Evolutionary conservation across 2,329 filamentous ascomycete species (phyloP), one percentile per base, ranked within the genome.

Genomic region (Colletotrichum noveboracense): DNA sequence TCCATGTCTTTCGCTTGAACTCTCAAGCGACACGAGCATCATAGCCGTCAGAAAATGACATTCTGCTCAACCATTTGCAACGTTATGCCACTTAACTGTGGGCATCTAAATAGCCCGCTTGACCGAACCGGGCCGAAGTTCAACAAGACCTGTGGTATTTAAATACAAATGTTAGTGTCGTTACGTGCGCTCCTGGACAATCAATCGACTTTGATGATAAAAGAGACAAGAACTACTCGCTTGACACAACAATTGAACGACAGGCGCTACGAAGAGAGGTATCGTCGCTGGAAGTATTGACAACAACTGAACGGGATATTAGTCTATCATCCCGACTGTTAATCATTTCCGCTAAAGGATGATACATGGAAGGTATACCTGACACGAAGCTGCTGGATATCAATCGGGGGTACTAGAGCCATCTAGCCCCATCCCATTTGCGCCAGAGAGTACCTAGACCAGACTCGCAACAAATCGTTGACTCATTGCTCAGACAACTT

Each of bases 261-360:
- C 5, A 12, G 9, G 38, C 8, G 5, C 9, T 0, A 2, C 9
- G 9, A 6, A 6, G 18, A 6, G 10, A 38, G 7, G 2, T 3
- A 9, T 18, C 0, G 1, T 48, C 43, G n/a, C n/a, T 21, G 9
- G 6, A 48, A 12, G 3, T 4, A 4, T 4, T n/a, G 18, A 12
- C 0, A n/a, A 10, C 2, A 5, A 0, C 9, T 21, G 3, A 10
- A 10, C 0, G 6, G 0, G 18, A 1, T 48, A 12, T 3, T 2
- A 6, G 9, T n/a, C 38, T 6, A 6, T 6, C 0, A n/a, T 12
- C 9, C 2, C 0, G 5, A 6, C 1, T 3, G 3, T 12, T 6
- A 9, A 7, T 13, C n/a, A 12, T 12, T 48, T 21, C 1, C 6
- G 6, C 3, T 13, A 0, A 3, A 5, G n/a, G 12, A 21, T 4